These are phyloP conservation scores for Colletotrichum agaves DNA, from an alignment of 2,329 filamentous ascomycete species.

Conservation along the genomic window DNA sequence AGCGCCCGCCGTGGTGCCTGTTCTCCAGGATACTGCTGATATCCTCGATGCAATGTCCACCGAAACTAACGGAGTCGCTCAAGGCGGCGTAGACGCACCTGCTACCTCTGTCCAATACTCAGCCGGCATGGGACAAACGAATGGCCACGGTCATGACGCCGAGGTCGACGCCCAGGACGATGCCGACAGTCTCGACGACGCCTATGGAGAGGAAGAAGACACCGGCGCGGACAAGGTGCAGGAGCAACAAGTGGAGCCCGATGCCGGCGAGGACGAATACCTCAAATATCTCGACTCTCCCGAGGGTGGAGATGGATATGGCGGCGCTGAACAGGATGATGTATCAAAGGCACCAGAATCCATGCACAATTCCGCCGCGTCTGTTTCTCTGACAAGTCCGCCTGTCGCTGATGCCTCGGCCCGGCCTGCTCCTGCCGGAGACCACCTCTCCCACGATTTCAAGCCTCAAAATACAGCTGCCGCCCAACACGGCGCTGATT, in stretches of 20 bases:
- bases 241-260: constrained; percentile 43
- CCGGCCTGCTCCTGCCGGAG: constrained; percentile 41
- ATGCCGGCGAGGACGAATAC: constrained; percentile 58
- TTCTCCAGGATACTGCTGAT: constrained; percentile 64
- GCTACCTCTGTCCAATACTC: constrained; percentile 35
- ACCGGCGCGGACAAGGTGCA: constrained; percentile 44
- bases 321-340: constrained; percentile 48
- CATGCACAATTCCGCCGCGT: constrained; percentile 53
- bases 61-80: constrained; percentile 41
- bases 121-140: neutral
- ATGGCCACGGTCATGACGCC: constrained; percentile 33
- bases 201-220: constrained; percentile 54
- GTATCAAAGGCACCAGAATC: constrained; percentile 59
- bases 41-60: constrained; percentile 57
- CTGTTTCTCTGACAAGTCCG: constrained; percentile 50
- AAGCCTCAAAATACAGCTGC: constrained; percentile 37
- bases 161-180: constrained; percentile 46
- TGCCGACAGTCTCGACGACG: constrained; percentile 59
- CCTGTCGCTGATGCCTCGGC: constrained; percentile 47
- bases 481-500: constrained; percentile 44
- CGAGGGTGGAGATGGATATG: constrained; percentile 47
- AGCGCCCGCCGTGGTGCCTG: constrained; percentile 59
- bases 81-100: constrained; percentile 37
- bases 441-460: constrained; percentile 27
- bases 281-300: constrained; percentile 63